Conservation (phyloP, 2,329 filamentous ascomycete species). For the Pseudogymnoascus sp. region DNA sequence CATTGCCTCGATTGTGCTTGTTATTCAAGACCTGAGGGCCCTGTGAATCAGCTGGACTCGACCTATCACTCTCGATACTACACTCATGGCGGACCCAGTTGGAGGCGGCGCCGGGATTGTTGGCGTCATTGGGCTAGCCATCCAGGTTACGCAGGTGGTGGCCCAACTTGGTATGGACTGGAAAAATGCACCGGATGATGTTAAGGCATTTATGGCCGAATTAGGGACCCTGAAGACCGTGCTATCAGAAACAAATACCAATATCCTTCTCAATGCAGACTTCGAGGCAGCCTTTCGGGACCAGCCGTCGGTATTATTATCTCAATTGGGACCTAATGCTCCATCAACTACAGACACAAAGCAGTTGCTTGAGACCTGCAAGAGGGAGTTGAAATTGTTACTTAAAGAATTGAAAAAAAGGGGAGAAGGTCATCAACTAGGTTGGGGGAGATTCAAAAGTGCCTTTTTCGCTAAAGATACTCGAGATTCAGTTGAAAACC, state of each 20-base stretch:
- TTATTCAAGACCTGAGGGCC: neutral
- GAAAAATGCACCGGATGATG: conserved; percentile 20
- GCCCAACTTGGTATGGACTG: conserved; percentile 19
- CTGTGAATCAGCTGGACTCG: neutral
- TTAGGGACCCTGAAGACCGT: conserved; percentile 17
- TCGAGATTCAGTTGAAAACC: conserved; percentile 14
- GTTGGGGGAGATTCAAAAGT: conserved; percentile 18
- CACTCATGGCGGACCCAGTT: conserved; percentile 18
- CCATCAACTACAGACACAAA: conserved; percentile 14
- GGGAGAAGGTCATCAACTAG: conserved; percentile 15
- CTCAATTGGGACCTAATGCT: conserved; percentile 12
- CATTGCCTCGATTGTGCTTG: neutral
- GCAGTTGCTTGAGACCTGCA: conserved; percentile 8
- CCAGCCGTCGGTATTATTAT: conserved; percentile 18
- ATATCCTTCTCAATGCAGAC: conserved; percentile 18
- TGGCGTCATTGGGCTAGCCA: conserved; percentile 17
- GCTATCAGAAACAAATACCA: conserved; percentile 16
- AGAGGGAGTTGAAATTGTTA: conserved; percentile 8
- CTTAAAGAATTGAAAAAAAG: conserved; percentile 15
- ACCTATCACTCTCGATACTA: neutral
- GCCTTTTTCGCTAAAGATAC: conserved; percentile 14
- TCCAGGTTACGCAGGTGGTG: conserved; percentile 18
- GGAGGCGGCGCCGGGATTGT: conserved; percentile 17
- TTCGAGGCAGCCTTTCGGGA: conserved; percentile 21
- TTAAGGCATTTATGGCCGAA: conserved; percentile 18